Evolutionary conservation across 768 basidiomycete species (phyloP), one percentile per base, ranked within the genome.

Genomic region (Chalciporus piperatus): DNA sequence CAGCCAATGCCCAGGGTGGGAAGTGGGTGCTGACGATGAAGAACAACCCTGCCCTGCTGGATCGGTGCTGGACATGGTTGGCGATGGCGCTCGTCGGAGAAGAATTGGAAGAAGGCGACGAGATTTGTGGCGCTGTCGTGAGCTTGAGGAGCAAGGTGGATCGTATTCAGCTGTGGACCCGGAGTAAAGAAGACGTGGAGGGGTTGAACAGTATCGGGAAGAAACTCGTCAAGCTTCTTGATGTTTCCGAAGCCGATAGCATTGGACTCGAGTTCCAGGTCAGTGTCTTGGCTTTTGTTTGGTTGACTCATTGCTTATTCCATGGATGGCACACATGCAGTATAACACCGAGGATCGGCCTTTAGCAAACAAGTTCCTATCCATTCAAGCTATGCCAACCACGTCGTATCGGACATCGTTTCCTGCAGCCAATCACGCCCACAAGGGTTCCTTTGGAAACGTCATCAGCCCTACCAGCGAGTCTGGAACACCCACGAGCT

Each of bases 21-120:
- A 95, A 94, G 72, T 97, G 94, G 94, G 92, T 94, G 17, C 70
- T 98, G 51, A 92, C 92, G 61, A 92, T 96, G 86, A 87, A 88
- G 75, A 85, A 87, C 60, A 89, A 86, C 57, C 83, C 90, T 3
- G 69, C 71, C 42, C 67, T 93, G 59, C 73, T 96, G 45, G 93
- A 97, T 74, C 78, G 88, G 33, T 91, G 87, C 68, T 97, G 94
- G 93, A 78, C 77, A 42, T 93, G 91, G 83, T 75, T 96, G 17
- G 84, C 89, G 28, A 92, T 96, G 87, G 91, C 89, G 4, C 79
- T 97, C 12, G 88, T 97, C 10, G 94, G 61, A 9, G 56, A 63
- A 64, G 76, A 89, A 60, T 82, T 82, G 63, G 85, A 77, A 43
- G 85, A 73, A 23, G 82, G 78, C 57, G 93, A 83, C 64, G 77